Evolutionary conservation across 257 asterid genomes (phyloP), one percentile per base, ranked within the genome.

Genomic region (Oldenlandia corymbosa): DNA sequence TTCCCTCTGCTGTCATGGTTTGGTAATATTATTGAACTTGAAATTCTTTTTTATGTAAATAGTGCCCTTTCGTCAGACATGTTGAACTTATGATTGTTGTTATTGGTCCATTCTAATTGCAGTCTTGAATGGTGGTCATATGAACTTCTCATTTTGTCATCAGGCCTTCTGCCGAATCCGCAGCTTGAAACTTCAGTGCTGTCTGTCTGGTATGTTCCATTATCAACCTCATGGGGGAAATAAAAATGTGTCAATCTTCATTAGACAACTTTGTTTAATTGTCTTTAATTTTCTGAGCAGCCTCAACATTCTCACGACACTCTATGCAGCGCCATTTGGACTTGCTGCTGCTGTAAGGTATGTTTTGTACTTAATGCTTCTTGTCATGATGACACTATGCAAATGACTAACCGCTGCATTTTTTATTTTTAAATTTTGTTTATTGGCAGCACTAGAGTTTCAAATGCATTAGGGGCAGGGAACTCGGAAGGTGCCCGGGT

Each of bases 61-160:
- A 27, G 4, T 37, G 1, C 9, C 7, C 6, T 24, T 1, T 50
- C 6, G 5, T 11, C 11, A 30, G 21, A 26, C 18, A 10, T 23
- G 2, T 30, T 56, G 24, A 21, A 14, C 17, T 41, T 30, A 10
- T 55, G 28, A 42, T 45, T 5, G 1, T 31, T 53, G 39, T 60
- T 47, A 2, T 3, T 46, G 20, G 11, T 27, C 36, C n/a, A 24
- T 30, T 2, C 0, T 75, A 32, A 26, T 43, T 75, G 71, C 60
- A 85, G 95, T 66, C 75, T 88, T 9, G 81, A 88, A 71, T 85
- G 89, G 87, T 88, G 95, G 95, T 75, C 91, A 10, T 73, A 74
- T 11, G 95, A 85, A 64, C 60, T 85, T 48, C 77, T 85, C 41
- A 66, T 79, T 70, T 47, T 88, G 75, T 64, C 81, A 17, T 79